A percentile compares a stretch with the other conserved stretches of the same genome.
Conservation (phyloP, 345 rosid genomes). For the Lepidium sativum region DNA sequence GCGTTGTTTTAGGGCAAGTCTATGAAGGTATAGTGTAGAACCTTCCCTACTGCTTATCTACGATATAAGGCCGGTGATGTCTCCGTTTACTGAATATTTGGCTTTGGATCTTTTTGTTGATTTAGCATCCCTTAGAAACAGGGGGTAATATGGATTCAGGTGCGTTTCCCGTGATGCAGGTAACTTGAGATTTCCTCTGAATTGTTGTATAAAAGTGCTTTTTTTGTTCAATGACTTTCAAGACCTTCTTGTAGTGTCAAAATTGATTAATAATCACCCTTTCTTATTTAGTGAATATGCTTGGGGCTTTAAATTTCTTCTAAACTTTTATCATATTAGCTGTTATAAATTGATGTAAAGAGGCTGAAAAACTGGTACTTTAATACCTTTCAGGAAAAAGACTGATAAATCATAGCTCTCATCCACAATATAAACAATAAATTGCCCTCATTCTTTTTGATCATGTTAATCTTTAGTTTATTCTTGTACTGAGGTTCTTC, state of each 20-base stretch:
- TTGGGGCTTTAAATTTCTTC: background rate
- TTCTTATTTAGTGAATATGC: background rate
- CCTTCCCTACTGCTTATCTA: too few relatives aligned
- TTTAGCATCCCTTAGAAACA: background rate
- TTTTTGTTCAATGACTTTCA: background rate
- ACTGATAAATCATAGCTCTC: background rate
- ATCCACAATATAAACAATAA: background rate
- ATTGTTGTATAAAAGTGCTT: background rate
- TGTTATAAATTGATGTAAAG: background rate
- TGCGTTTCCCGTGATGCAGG: slow-evolving; percentile 16
- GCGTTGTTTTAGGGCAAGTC: too few relatives aligned
- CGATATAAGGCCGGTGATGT: background rate
- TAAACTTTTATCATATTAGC: background rate
- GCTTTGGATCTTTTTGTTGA: background rate
- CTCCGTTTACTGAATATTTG: background rate
- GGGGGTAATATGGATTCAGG: slow-evolving; percentile 15
- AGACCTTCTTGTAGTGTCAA: background rate
- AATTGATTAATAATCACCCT: background rate
- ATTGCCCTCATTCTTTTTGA: background rate
- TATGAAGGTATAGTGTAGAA: too few relatives aligned
- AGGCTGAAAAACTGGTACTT: background rate
- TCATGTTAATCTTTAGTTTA: background rate
- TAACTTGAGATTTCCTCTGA: slow-evolving; percentile 1
- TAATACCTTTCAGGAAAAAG: background rate
- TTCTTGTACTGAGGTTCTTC: background rate